These are phyloP conservation scores for Marasmius tenuissimus DNA, from an alignment of 1,284 basidiomycete species.

Conservation along the genomic window DNA sequence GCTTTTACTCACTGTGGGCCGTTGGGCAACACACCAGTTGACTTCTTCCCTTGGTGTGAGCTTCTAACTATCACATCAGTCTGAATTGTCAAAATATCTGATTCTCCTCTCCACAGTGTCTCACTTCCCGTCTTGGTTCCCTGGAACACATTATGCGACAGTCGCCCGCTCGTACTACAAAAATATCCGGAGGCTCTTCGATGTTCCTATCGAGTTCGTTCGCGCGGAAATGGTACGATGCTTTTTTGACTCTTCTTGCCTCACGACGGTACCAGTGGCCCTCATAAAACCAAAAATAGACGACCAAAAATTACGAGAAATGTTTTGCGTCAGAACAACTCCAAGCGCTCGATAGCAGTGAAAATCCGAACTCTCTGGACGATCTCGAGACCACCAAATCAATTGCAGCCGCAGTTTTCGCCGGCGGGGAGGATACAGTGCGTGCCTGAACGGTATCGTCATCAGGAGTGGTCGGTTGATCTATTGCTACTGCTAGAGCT, in stretches of 20 bases:
- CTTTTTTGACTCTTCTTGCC: neutral
- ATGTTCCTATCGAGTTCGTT: conserved; percentile 11
- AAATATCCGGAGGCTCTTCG: conserved; percentile 7
- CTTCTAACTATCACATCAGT: neutral
- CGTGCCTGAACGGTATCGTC: neutral
- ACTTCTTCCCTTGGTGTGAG: conserved; percentile 21
- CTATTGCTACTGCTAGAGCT: neutral
- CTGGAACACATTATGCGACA: conserved; percentile 22
- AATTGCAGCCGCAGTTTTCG: neutral
- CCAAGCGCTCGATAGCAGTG: neutral
- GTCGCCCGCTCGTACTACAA: conserved; percentile 11
- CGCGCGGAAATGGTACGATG: neutral
- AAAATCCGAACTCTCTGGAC: neutral
- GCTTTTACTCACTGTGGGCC: conserved; percentile 15
- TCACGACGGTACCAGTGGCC: no score
- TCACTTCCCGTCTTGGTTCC: conserved; percentile 25
- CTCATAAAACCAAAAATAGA: neutral
- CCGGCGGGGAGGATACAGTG: neutral
- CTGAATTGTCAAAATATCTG: conserved; percentile 3
- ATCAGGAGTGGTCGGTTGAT: neutral
- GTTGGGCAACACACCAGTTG: conserved; percentile 19
- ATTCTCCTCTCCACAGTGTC: conserved; percentile 14
- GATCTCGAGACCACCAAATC: neutral
- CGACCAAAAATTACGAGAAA: neutral
- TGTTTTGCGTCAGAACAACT: neutral